Percentiles rank a stretch among this genome's conserved stretches.
These are phyloP conservation scores for Galerina sulciceps DNA, from an alignment of 768 basidiomycete genomes.

Conservation along the genomic window DNA sequence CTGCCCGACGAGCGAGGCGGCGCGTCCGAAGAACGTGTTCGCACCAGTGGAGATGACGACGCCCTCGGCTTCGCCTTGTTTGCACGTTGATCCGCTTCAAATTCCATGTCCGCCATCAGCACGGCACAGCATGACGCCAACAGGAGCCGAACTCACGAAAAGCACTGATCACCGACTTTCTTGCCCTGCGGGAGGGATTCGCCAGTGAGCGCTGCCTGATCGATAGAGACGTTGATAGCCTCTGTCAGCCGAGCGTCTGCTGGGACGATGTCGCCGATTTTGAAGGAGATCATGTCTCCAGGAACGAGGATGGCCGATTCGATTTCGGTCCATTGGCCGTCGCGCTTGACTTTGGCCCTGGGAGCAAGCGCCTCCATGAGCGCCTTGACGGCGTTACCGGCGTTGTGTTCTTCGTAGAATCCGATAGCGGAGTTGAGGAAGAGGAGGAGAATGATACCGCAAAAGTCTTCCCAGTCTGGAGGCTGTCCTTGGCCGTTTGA, in stretches of 20 bases:
- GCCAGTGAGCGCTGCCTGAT: conserved; percentile 97
- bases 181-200: conserved; percentile 94
- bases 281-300: conserved; percentile 96
- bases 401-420: conserved; percentile 97
- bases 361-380: conserved; percentile 99
- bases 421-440: conserved; percentile 96
- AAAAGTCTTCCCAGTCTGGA: conserved; percentile 98
- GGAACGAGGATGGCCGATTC: conserved; percentile 91
- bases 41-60: conserved; percentile 97
- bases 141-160: conserved; percentile 73
- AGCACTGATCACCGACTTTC: conserved; percentile 94
- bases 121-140: neutral
- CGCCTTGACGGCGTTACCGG: conserved; percentile 98
- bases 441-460: conserved; percentile 91
- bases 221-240: conserved; percentile 96
- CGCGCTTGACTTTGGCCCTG: conserved; percentile 92
- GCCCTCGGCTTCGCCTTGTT: conserved; percentile 98
- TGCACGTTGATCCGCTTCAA: conserved; percentile 92
- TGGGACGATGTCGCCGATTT: conserved; percentile 98
- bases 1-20: conserved; percentile 95
- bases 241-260: conserved; percentile 97
- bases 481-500: conserved; percentile 88
- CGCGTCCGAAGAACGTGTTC: conserved; percentile 99
- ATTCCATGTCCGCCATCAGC: conserved; percentile 7
- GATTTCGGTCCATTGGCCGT: conserved; percentile 85